A percentile compares a stretch with the other conserved stretches of the same genome.
Conservation (phyloP, 345 rosid species). For the Moringa oleifera region DNA sequence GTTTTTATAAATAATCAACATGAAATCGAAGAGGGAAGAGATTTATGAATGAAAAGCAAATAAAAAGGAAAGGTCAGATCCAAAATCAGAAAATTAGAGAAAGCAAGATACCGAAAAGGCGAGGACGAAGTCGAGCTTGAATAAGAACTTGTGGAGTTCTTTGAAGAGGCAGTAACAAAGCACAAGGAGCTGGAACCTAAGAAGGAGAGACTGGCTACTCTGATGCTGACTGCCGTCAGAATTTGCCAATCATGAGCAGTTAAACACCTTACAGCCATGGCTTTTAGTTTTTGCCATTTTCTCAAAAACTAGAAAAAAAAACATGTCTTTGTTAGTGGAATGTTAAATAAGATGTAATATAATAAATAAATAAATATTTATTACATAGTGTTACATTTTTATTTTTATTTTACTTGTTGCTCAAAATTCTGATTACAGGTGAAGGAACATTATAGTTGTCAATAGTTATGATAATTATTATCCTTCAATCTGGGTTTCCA, state of each 20-base stretch:
- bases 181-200: slow-evolving; percentile 83
- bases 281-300: no score
- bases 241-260: slow-evolving; percentile 49
- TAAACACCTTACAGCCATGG: slow-evolving; percentile 32
- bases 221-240: slow-evolving; percentile 54
- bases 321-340: no score
- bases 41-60: not conserved
- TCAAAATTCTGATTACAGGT: no score
- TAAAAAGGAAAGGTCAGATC: not conserved
- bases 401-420: no score
- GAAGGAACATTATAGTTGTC: no score
- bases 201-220: slow-evolving; percentile 76
- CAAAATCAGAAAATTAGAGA: not conserved
- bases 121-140: slow-evolving; percentile 96
- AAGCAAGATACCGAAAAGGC: slow-evolving; percentile 64
- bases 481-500: no score
- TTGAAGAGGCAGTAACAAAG: slow-evolving; percentile 85
- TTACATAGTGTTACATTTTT: no score
- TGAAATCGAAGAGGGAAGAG: not conserved
- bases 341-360: no score
- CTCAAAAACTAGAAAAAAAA: no score
- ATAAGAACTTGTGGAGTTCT: slow-evolving; percentile 93
- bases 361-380: no score
- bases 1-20: not conserved
- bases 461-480: no score